These are phyloP conservation scores for Lathyrus sativus DNA, from an alignment of 306 rosid species.

Conservation along the genomic window DNA sequence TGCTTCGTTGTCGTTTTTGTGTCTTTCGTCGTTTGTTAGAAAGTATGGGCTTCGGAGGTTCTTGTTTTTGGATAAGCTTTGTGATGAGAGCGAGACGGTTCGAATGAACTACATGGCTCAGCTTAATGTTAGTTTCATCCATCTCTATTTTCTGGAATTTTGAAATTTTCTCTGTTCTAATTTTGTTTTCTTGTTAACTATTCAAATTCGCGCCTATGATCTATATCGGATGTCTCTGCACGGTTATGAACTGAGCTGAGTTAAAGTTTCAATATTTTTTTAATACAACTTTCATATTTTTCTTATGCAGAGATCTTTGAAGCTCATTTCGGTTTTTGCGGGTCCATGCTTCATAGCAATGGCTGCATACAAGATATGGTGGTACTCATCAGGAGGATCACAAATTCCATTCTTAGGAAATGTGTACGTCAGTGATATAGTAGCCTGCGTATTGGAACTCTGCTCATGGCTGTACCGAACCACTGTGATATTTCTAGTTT, in stretches of 20 bases:
- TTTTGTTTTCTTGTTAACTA: no score
- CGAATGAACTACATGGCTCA: constrained; percentile 64
- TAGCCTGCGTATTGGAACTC: constrained; percentile 73
- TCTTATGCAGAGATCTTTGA: constrained; percentile 62
- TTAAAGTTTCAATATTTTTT: no score
- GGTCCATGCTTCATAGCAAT: constrained; percentile 69
- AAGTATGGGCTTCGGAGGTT: constrained; percentile 69
- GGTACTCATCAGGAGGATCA: constrained; percentile 87
- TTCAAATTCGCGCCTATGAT: no score
- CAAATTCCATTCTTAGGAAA: constrained; percentile 77
- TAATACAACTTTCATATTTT: no score
- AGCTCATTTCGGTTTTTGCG: constrained; percentile 55
- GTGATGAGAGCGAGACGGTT: constrained; percentile 78
- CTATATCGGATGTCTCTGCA: no score
- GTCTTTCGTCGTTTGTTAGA: constrained; percentile 61
- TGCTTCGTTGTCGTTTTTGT: constrained; percentile 69
- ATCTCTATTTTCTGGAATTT: background rate
- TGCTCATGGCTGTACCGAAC: constrained; percentile 84
- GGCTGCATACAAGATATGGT: constrained; percentile 92
- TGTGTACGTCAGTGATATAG: constrained; percentile 61
- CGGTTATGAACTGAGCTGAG: no score
- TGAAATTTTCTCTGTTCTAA: no score
- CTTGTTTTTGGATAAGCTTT: constrained; percentile 80
- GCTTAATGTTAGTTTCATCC: constrained; percentile 59
- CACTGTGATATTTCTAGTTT: constrained; percentile 69